Conservation (phyloP, 164 flowering plant species). For the Paratinospora sagittata region DNA sequence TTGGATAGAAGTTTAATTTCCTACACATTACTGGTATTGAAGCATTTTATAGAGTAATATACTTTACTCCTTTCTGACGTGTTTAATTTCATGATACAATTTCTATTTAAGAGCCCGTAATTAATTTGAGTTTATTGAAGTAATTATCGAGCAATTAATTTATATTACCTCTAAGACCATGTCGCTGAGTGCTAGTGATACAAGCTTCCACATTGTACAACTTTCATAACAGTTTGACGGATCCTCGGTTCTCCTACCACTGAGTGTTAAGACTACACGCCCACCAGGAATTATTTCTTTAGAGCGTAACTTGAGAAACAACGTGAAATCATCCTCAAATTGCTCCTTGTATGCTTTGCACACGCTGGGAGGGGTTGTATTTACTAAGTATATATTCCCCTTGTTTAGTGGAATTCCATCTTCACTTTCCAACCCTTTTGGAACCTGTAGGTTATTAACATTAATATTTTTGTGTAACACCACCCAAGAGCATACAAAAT, state of each 20-base stretch:
- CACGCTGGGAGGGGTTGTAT: constrained; percentile 35
- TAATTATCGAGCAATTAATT: too few species aligned
- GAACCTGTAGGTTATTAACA: constrained; percentile 32
- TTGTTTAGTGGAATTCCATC: constrained; percentile 24
- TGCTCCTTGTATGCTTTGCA: constrained; percentile 39
- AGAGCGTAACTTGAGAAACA: constrained; percentile 39
- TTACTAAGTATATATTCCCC: constrained; percentile 41
- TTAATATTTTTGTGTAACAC: neutral
- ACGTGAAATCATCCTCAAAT: constrained; percentile 39
- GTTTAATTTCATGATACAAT: too few species aligned
- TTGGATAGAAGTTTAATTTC: too few species aligned
- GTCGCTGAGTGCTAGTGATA: constrained; percentile 35
- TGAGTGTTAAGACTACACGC: constrained; percentile 43
- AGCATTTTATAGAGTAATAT: too few species aligned
- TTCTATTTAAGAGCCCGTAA: too few species aligned
- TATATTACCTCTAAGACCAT: constrained; percentile 42
- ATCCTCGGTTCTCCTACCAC: constrained; percentile 38
- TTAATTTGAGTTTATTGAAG: too few species aligned
- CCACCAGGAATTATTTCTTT: constrained; percentile 47
- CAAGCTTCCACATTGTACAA: constrained; percentile 33
- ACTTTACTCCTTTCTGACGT: too few species aligned
- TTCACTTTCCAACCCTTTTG: constrained; percentile 25
- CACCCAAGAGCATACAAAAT: neutral
- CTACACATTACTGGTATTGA: too few species aligned
- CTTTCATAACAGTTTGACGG: constrained; percentile 25